These are phyloP conservation scores for Nyssa sinensis DNA, from an alignment of 148 eudicot genomes.

Conservation along the genomic window DNA sequence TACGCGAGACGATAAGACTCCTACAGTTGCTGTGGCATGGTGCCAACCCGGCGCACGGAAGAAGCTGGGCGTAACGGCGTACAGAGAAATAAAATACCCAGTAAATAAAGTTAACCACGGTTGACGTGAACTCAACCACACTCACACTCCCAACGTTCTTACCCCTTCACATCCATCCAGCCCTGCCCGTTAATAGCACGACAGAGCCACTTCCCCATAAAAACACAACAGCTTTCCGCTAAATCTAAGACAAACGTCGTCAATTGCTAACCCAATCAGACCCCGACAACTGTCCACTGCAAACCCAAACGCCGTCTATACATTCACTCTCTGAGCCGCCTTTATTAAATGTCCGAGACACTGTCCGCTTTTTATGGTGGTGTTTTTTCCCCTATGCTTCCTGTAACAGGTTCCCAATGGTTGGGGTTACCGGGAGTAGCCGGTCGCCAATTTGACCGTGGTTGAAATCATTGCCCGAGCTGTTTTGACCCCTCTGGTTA, in stretches of 20 bases:
- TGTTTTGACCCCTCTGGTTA: conserved; percentile 22
- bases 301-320: conserved; percentile 22
- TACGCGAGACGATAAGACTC: too few relatives aligned
- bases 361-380: conserved; percentile 10
- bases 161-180: conserved; percentile 24
- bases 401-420: conserved; percentile 16
- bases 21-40: neutral
- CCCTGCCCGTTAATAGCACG: conserved; percentile 48
- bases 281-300: conserved; percentile 11
- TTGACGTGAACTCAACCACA: neutral
- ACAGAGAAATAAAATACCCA: too few relatives aligned
- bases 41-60: neutral
- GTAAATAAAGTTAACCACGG: conserved; percentile 13
- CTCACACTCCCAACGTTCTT: neutral
- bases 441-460: conserved; percentile 25
- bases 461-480: conserved; percentile 27
- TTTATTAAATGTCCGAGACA: conserved; percentile 6
- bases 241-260: conserved; percentile 42
- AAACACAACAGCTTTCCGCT: conserved; percentile 35
- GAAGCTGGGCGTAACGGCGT: neutral
- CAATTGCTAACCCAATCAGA: conserved; percentile 20
- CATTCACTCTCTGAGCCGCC: conserved; percentile 14
- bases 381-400: conserved; percentile 14
- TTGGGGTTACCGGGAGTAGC: conserved; percentile 11
- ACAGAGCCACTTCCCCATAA: conserved; percentile 53